These are phyloP conservation scores for Solanum appendiculatum DNA, from an alignment of 257 asterid genomes.

Conservation along the genomic window DNA sequence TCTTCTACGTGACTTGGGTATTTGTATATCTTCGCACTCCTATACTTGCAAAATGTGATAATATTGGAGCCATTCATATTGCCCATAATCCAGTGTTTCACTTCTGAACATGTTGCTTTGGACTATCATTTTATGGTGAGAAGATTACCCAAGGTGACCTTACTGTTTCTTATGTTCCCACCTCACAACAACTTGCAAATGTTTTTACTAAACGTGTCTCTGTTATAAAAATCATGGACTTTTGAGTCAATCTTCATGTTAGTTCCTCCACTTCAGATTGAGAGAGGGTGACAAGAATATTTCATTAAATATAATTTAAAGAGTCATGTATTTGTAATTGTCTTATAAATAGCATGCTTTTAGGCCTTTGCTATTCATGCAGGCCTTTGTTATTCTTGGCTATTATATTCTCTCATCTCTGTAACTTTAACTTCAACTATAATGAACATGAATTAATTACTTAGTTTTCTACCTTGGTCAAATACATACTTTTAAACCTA, in stretches of 20 bases:
- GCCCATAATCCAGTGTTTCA: not conserved
- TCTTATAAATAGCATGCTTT: not conserved
- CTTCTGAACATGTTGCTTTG: not conserved
- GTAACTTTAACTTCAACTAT: not conserved
- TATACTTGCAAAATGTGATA: not conserved
- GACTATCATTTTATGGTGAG: not conserved
- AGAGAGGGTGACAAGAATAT: not conserved
- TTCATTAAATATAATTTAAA: no score
- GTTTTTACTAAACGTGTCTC: not conserved
- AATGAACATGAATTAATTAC: no score
- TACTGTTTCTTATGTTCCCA: no score
- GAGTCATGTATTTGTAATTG: not conserved
- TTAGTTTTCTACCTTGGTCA: no score
- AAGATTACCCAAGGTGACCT: not conserved
- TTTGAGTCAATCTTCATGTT: not conserved
- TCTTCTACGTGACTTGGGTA: not conserved
- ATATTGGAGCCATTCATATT: not conserved
- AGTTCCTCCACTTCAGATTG: not conserved
- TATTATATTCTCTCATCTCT: no score
- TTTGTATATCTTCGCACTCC: not conserved
- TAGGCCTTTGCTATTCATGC: no score
- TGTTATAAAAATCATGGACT: not conserved
- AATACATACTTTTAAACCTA: no score
- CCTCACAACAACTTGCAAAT: not conserved
- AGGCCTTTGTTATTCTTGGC: not conserved